These are phyloP conservation scores for Phytophthora pini DNA, from an alignment of 352 stramenopile species.

Conservation along the genomic window DNA sequence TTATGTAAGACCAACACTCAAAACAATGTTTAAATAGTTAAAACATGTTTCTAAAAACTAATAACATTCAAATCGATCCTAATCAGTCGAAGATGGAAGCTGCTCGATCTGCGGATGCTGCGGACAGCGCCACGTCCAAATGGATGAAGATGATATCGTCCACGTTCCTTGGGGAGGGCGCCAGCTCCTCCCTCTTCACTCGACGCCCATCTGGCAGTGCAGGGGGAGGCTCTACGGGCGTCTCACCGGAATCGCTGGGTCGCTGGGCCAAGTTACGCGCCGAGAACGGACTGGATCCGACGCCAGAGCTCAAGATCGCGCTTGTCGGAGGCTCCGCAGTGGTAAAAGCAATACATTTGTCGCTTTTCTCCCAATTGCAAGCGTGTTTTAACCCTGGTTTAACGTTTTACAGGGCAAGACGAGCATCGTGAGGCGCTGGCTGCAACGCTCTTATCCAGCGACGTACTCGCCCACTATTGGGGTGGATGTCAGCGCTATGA, in stretches of 20 bases:
- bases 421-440: conserved; percentile 80
- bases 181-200: conserved; percentile 49
- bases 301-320: conserved; percentile 81
- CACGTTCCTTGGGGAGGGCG: conserved; percentile 69
- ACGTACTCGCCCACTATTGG: conserved; percentile 82
- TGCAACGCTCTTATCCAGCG: conserved; percentile 71
- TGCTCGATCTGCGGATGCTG: conserved; percentile 22
- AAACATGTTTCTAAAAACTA: too few species aligned
- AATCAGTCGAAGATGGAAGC: conserved; percentile 21
- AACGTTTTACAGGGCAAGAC: conserved; percentile 67
- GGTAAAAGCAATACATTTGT: conserved; percentile 32
- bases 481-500: conserved; percentile 70
- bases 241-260: conserved; percentile 17
- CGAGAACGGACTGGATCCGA: conserved; percentile 50
- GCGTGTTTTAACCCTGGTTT: neutral
- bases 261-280: conserved; percentile 26
- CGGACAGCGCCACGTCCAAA: conserved; percentile 57
- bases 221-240: neutral
- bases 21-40: too few species aligned
- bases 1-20: too few species aligned
- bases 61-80: too few species aligned
- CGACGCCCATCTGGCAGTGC: conserved; percentile 32
- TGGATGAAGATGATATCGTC: conserved; percentile 90
- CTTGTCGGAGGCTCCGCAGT: conserved; percentile 81
- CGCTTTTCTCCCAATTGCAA: neutral